Conservation (phyloP, 345 rosid genomes). For the Brassica carinata region DNA sequence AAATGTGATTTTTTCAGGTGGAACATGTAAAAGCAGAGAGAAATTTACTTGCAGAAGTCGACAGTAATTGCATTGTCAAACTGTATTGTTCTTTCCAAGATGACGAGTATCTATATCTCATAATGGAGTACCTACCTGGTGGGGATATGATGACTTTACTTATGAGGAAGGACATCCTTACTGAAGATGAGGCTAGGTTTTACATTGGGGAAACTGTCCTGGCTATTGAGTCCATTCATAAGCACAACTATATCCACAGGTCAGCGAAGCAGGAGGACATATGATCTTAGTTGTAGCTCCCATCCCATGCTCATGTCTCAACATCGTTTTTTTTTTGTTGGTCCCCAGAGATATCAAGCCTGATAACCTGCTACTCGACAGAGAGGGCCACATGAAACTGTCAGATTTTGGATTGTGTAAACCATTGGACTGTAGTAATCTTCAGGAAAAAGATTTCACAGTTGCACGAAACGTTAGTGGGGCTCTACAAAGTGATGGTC, state of each 20-base stretch:
- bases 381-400: constrained; percentile 90
- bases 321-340: neutral
- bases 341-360: constrained; percentile 87
- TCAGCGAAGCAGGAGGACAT: constrained; percentile 33
- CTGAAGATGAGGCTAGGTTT: constrained; percentile 94
- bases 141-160: constrained; percentile 99
- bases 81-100: constrained; percentile 97
- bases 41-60: constrained; percentile 97
- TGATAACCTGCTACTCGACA: constrained; percentile 92
- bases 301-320: neutral
- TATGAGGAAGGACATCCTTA: constrained; percentile 91
- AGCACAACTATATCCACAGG: constrained; percentile 98
- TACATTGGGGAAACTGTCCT: constrained; percentile 96
- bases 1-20: constrained; percentile 56
- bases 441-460: constrained; percentile 88
- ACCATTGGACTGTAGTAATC: constrained; percentile 94
- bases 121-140: constrained; percentile 99
- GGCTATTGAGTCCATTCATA: constrained; percentile 97
- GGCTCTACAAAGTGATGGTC: constrained; percentile 77
- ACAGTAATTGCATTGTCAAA: constrained; percentile 93
- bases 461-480: constrained; percentile 64
- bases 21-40: constrained; percentile 99
- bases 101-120: constrained; percentile 85
- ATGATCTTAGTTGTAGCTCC: neutral
- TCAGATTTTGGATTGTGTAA: constrained; percentile 99